These are phyloP conservation scores for Paecilomyces dactylethromorphus DNA, from an alignment of 2,329 filamentous ascomycete species.

Conservation along the genomic window DNA sequence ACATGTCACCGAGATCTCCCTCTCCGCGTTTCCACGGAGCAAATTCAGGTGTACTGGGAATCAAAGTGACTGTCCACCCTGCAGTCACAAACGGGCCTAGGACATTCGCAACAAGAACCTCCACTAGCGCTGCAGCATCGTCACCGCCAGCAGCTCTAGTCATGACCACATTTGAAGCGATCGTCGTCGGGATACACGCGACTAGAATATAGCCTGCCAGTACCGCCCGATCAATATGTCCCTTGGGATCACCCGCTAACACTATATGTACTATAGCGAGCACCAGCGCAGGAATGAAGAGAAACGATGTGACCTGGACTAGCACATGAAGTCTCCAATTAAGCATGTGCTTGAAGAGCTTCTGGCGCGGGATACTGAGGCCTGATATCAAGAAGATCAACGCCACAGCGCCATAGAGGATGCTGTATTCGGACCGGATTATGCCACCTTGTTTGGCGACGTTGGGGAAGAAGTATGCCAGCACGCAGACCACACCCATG, in stretches of 20 bases:
- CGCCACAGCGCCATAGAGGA: conserved; percentile 63
- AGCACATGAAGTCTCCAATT: conserved; percentile 64
- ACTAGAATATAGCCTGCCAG: conserved; percentile 62
- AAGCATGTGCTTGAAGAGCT: conserved; percentile 54
- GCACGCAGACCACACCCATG: conserved; percentile 48
- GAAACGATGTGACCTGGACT: conserved; percentile 61
- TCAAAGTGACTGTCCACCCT: conserved; percentile 51
- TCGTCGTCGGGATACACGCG: conserved; percentile 65
- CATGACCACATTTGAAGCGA: conserved; percentile 69
- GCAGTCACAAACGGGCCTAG: conserved; percentile 63
- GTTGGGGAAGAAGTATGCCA: conserved; percentile 50
- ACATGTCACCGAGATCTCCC: conserved; percentile 54
- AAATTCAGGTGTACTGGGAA: conserved; percentile 38
- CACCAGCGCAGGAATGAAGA: conserved; percentile 58
- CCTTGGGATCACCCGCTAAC: conserved; percentile 39
- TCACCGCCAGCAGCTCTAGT: conserved; percentile 63
- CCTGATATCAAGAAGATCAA: conserved; percentile 68
- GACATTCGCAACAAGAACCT: conserved; percentile 65
- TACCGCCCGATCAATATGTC: conserved; percentile 54
- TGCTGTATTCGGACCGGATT: conserved; percentile 34
- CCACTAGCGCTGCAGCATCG: conserved; percentile 58
- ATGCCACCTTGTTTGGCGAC: conserved; percentile 40
- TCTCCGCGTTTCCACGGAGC: conserved; percentile 39
- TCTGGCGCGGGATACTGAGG: conserved; percentile 58
- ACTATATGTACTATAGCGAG: conserved; percentile 50